Percentiles rank a stretch among this genome's conserved stretches.
These are phyloP conservation scores for Delphinella strobiligena DNA, from an alignment of 2,329 filamentous ascomycete species.

Conservation along the genomic window DNA sequence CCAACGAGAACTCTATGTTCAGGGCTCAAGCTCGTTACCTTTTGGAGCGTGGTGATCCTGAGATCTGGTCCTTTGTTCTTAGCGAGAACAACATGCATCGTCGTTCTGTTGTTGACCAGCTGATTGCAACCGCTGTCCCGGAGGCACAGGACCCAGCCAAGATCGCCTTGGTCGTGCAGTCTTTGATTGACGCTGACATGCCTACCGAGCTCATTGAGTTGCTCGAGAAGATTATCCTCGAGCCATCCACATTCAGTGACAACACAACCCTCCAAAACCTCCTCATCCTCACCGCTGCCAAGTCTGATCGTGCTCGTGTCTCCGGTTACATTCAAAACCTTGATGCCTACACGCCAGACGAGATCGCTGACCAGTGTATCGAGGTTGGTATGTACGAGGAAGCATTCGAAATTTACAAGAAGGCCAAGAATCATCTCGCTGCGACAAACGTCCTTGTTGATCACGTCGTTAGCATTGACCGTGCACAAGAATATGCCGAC, in stretches of 20 bases:
- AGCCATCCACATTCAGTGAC: constrained; percentile 97
- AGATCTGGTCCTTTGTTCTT: constrained; percentile 91
- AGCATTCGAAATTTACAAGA: constrained; percentile 98
- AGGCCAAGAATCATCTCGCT: constrained; percentile 76
- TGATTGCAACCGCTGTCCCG: constrained; percentile 87
- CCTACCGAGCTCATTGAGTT: constrained; percentile 93
- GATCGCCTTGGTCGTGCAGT: constrained; percentile 86
- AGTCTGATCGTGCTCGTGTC: constrained; percentile 87
- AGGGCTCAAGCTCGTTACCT: constrained; percentile 93
- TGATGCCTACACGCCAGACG: constrained; percentile 77
- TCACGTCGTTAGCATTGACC: constrained; percentile 94
- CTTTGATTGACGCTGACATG: constrained; percentile 82
- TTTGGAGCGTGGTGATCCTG: constrained; percentile 74
- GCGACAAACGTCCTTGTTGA: constrained; percentile 90
- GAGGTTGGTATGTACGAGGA: constrained; percentile 92
- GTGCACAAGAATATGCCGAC: constrained; percentile 90
- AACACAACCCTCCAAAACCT: constrained; percentile 94
- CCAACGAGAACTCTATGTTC: constrained; percentile 99
- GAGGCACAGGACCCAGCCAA: constrained; percentile 88
- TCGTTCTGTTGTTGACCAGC: constrained; percentile 87
- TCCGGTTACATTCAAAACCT: constrained; percentile 95
- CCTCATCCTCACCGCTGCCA: constrained; percentile 89
- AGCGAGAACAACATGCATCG: constrained; percentile 94
- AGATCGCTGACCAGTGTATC: constrained; percentile 87
- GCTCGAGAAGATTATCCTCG: constrained; percentile 97